These are phyloP conservation scores for Rhododendron henanense DNA, from an alignment of 148 eudicot genomes.

Conservation along the genomic window DNA sequence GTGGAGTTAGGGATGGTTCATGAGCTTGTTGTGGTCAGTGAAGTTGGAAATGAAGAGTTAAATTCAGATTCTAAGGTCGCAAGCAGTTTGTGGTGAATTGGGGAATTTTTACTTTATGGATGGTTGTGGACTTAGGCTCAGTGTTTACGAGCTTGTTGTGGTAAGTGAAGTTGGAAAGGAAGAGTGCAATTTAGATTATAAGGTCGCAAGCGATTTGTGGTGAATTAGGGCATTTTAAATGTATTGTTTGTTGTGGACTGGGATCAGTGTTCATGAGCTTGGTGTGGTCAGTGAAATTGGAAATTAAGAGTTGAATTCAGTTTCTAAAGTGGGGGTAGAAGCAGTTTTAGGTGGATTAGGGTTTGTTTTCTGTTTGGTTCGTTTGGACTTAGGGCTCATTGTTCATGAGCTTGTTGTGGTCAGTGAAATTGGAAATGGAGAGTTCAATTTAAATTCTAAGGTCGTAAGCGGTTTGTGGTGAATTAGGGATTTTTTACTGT, in stretches of 20 bases:
- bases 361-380: slow-evolving; percentile 6
- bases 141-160: neutral
- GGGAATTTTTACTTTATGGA: neutral
- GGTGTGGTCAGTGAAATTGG: too few relatives aligned
- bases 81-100: neutral
- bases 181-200: neutral
- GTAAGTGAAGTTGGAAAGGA: neutral
- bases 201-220: too few relatives aligned
- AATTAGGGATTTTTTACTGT: neutral
- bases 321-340: neutral
- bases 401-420: neutral
- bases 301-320: neutral
- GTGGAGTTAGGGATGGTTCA: neutral
- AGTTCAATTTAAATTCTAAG: neutral
- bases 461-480: neutral
- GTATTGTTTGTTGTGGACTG: too few relatives aligned
- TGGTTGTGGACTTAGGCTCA: neutral
- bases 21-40: neutral
- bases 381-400: neutral
- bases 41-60: neutral
- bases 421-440: neutral
- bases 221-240: too few relatives aligned
- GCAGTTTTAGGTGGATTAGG: neutral
- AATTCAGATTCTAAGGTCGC: neutral
- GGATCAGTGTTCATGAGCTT: too few relatives aligned